Evolutionary conservation across 1,284 basidiomycete genomes (phyloP).

Genomic region (Coniferiporia sulphurascens): DNA sequence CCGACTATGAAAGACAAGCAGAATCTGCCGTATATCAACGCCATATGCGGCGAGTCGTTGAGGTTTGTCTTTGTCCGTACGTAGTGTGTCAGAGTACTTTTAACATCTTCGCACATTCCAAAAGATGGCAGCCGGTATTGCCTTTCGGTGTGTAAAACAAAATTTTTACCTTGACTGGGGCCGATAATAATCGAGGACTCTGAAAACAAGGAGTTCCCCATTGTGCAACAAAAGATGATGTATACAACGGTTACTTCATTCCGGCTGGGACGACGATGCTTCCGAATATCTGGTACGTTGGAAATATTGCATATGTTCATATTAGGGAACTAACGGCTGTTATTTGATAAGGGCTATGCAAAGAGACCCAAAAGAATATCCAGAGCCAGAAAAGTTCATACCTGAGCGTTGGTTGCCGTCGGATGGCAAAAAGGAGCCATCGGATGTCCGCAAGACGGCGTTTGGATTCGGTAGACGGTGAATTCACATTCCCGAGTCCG

Average conservation of each 20-base stretch:
- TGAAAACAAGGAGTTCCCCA: conserved; percentile 15
- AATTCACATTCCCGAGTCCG: too few relatives aligned
- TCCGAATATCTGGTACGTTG: conserved; percentile 18
- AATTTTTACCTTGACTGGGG: neutral
- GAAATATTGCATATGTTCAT: neutral
- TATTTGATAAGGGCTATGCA: conserved; percentile 23
- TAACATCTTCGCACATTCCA: neutral
- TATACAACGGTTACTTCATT: conserved; percentile 20
- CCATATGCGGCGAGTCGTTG: conserved; percentile 18
- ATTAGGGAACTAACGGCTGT: neutral
- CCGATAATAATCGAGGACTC: neutral
- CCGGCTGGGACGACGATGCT: conserved; percentile 18
- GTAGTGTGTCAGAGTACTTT: too few relatives aligned
- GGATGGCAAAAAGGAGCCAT: neutral
- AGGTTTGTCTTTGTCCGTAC: neutral
- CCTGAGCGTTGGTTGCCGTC: conserved; percentile 23
- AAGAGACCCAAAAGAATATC: conserved; percentile 22
- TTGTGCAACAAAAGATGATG: conserved; percentile 16
- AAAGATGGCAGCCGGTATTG: conserved; percentile 19
- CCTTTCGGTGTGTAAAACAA: conserved; percentile 7
- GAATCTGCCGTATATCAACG: conserved; percentile 22
- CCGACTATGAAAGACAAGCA: conserved; percentile 21
- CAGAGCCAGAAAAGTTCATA: conserved; percentile 24
- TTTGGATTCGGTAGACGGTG: too few relatives aligned
- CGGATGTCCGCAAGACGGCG: neutral